A percentile compares a stretch with the other conserved stretches of the same genome.
Evolutionary conservation across 2,329 filamentous ascomycete species (phyloP).

Genomic region (Pestalotiopsis fici): DNA sequence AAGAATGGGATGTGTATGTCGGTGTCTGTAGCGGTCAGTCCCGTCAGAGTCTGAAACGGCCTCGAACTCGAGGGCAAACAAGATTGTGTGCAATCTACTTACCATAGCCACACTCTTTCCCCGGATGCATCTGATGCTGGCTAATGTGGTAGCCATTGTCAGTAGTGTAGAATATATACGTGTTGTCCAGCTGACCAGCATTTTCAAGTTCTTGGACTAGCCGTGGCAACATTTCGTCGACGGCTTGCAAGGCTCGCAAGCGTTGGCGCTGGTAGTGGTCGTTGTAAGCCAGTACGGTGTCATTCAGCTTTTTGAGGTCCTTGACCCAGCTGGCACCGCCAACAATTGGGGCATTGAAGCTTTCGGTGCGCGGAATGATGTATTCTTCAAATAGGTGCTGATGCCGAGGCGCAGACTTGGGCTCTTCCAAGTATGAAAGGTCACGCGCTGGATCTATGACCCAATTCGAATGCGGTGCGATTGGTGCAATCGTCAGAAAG

Average conservation of each 20-base stretch:
- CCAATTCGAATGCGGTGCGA: conserved; percentile 64
- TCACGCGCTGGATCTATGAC: background rate
- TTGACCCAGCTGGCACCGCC: background rate
- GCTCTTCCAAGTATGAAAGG: conserved; percentile 44
- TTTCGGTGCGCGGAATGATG: conserved; percentile 59
- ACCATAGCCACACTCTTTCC: conserved; percentile 50
- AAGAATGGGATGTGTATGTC: conserved; percentile 62
- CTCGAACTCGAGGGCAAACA: too few relatives aligned
- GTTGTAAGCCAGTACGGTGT: conserved; percentile 48
- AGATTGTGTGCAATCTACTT: background rate
- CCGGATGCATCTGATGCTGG: conserved; percentile 58
- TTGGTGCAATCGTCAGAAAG: conserved; percentile 66
- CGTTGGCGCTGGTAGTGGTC: conserved; percentile 53
- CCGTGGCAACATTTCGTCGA: conserved; percentile 54
- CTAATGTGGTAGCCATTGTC: conserved; percentile 63
- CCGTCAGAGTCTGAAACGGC: too few relatives aligned
- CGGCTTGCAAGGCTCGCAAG: conserved; percentile 49
- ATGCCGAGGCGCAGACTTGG: conserved; percentile 63
- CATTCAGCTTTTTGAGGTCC: conserved; percentile 26
- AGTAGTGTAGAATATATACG: conserved; percentile 58
- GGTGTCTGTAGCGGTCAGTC: conserved; percentile 44
- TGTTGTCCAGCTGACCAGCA: conserved; percentile 59
- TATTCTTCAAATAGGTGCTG: conserved; percentile 60
- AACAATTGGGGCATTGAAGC: conserved; percentile 56
- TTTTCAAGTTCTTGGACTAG: conserved; percentile 41